Conservation (phyloP, 1,284 basidiomycete genomes). For the Microbotryum lychnidis-dioicae region DNA sequence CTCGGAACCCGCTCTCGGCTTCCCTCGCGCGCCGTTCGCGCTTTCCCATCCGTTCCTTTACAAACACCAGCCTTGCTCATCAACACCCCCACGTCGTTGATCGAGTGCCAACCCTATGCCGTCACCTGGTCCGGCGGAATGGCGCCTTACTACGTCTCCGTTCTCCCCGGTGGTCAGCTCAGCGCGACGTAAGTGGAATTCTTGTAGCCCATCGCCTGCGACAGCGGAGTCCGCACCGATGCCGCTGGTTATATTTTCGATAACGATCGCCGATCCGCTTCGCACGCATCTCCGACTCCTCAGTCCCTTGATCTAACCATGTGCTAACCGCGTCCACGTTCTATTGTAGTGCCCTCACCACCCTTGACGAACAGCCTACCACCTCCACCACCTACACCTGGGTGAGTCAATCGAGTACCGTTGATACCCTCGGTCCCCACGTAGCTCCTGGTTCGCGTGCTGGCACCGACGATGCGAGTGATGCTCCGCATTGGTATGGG, state of each 20-base stretch:
- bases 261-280: no score
- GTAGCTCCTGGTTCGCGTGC: no score
- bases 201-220: background rate
- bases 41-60: background rate
- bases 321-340: background rate
- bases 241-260: no score
- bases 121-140: constrained; percentile 2
- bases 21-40: no score
- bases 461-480: no score
- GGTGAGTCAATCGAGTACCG: background rate
- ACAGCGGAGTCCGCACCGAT: background rate
- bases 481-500: no score
- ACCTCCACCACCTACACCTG: background rate
- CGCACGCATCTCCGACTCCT: background rate
- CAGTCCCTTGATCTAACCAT: no score
- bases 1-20: no score
- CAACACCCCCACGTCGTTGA: constrained; percentile 2
- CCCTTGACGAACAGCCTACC: constrained; percentile 2
- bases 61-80: background rate
- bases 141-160: background rate
- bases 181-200: background rate
- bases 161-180: constrained; percentile 4
- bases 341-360: background rate
- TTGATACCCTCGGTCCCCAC: no score
- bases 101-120: constrained; percentile 4